Percentiles rank a stretch among this genome's conserved stretches.
Evolutionary conservation across 139 green algal species (phyloP).

Genomic region (Chlamydomonas sp.): DNA sequence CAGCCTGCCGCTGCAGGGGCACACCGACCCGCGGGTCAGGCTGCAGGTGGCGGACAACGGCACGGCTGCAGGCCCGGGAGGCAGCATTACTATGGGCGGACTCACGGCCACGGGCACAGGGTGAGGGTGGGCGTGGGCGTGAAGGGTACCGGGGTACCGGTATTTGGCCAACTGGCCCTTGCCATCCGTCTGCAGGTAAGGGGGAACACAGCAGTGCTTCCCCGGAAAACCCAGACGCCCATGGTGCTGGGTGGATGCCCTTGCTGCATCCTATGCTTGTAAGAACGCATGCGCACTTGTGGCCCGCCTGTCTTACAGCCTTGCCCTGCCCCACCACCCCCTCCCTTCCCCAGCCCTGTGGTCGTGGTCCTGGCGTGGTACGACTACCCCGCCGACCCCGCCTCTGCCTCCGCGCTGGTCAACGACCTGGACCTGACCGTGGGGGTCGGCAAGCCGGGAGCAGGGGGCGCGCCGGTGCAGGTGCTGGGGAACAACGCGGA

Average conservation of each 20-base stretch:
- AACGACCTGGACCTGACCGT: neutral
- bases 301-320: no score
- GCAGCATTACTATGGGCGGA: neutral
- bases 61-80: neutral
- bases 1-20: neutral
- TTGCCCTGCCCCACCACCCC: no score
- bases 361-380: neutral
- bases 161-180: no score
- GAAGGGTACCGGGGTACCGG: no score
- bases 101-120: slow-evolving; percentile 2
- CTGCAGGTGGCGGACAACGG: slow-evolving; percentile 18
- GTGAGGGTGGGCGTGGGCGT: neutral
- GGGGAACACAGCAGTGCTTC: no score
- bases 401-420: neutral
- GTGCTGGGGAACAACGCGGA: no score
- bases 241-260: no score
- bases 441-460: neutral
- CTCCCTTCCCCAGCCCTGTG: neutral
- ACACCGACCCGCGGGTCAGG: neutral
- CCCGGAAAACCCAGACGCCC: no score
- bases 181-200: no score
- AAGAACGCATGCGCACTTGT: no score
- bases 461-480: neutral
- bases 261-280: no score
- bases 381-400: neutral